Evolutionary conservation across 1,284 basidiomycete species (phyloP), one percentile per base, ranked within the genome.

Genomic region (Cutaneotrichosporon mucoides): DNA sequence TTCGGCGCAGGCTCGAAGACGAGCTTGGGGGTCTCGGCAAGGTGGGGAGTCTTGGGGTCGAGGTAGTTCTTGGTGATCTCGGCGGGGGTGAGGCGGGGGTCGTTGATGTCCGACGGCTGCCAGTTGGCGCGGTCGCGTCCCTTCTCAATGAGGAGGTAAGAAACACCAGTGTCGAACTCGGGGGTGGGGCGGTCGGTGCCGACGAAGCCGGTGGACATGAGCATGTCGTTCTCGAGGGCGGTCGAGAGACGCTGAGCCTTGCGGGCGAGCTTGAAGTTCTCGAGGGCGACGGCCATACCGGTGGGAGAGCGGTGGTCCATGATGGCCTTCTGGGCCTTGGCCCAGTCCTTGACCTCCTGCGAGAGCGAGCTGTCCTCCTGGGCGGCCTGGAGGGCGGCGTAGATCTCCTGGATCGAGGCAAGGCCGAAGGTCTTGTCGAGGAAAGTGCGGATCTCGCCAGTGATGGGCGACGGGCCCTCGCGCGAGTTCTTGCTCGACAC

Each of bases 121-220:
- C 75, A 78, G 15, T 65, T 56, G 46, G 73, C 67, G 42, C 70
- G 66, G 16, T 68, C 69, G 66, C 71, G 78, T 56, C 68, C 76
- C 74, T 88, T 91, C n/a, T 86, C 78, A 47, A 88, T 76, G 37
- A 97, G 78, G 35, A 91, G 84, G 48, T 87, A 83, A 12, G 81
- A 85, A 41, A 96, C 88, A 35, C 93, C 93, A 16, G 84, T 86
- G 56, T 80, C 71, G 77, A 97, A 96, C 79, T 97, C 93, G 34
- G 86, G 82, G 69, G 84, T 89, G 41, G 84, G 87, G 61, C 85
- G 87, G 70, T 73, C 72, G 15, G 60, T 52, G 8, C 69, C 70
- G 38, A 63, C 59, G 43, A 71, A 73, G 36, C 65, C 67, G 36
- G 67, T 70, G 5, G 69, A 68, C 71, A 76, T 74, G 44, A 65